Evolutionary conservation across 495 filamentous ascomycete genomes (phyloP), one percentile per base, ranked within the genome.

Genomic region (Aspergillus egyptiacus): DNA sequence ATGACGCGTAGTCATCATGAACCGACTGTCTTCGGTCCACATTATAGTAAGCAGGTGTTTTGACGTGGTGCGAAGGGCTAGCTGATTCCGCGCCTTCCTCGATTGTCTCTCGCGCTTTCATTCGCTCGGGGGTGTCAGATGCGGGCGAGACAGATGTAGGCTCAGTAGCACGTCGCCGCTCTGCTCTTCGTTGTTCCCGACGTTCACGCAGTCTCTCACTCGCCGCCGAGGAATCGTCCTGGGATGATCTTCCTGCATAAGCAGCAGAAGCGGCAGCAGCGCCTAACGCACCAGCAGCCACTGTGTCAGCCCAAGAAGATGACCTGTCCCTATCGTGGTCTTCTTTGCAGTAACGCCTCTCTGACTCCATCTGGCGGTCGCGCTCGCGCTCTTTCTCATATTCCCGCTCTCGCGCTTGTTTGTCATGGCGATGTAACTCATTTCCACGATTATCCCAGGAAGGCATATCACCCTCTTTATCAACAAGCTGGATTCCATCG

Each of bases 201-300:
- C 59, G 67, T 38, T 64, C 54, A 33, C 65, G 55, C 18, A 59
- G 60, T 24, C 59, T 58, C 22, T 59, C 61, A 44, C 59, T 66
- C 6, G 56, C 39, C 45, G 62, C 61, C 0, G 65, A 66, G 6
- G 59, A 57, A 33, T 62, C 66, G 14, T 73, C 72, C 38, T 72
- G 70, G 27, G 68, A 56, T 3, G 68, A 59, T 37, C 61, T 65
- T 17, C 58, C 54, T 28, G 71, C 68, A 0, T 74, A 59, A 20
- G 69, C 46, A 20, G 65, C 60, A 13, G 68, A 65, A 27, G 67
- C 73, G 22, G 67, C 65, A 25, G 69, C 69, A 27, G 66, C 74
- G 34, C 68, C 76, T 51, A 75, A 62, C 32, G 72, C 64, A 23
- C 73, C 76, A n/a, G 69, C 70, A 30, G 71, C 69, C 17, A 70